These are phyloP conservation scores for Gossypium mustelinum DNA, from an alignment of 345 rosid genomes.

Conservation along the genomic window DNA sequence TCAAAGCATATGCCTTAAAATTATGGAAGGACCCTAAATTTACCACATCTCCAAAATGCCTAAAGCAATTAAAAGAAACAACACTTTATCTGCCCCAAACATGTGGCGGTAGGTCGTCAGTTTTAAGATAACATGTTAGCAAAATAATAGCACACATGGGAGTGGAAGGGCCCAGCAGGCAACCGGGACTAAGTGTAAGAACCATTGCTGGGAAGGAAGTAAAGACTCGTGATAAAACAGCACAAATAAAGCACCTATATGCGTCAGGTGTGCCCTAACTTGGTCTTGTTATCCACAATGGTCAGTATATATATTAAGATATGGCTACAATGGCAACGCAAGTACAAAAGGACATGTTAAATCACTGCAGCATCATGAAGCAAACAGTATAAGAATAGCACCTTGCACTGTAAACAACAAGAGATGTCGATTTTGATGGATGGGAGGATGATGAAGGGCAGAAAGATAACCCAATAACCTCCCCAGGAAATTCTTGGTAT, in stretches of 20 bases:
- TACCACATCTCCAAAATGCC: not conserved
- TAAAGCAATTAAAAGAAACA: not conserved
- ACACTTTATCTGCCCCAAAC: not conserved
- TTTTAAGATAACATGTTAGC: not conserved
- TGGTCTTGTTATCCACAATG: not conserved
- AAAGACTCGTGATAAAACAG: not conserved
- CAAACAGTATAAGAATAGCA: slow-evolving; percentile 20
- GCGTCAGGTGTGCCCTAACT: not conserved
- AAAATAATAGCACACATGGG: not conserved
- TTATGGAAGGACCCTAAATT: not conserved
- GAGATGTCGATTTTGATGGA: slow-evolving; percentile 46
- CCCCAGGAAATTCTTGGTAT: slow-evolving; percentile 95
- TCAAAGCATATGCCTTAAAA: not conserved
- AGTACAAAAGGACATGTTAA: not conserved
- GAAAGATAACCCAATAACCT: slow-evolving; percentile 87
- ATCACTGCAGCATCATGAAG: not conserved
- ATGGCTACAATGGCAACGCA: not conserved
- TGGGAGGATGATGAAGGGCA: slow-evolving; percentile 60
- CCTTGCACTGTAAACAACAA: slow-evolving; percentile 87
- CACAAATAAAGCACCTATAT: not conserved
- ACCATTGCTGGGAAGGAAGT: not conserved
- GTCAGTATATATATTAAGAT: not conserved
- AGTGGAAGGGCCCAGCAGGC: not conserved
- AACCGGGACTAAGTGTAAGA: not conserved
- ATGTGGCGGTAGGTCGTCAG: not conserved